Conservation (phyloP, 345 rosid genomes). For the Stellera chamaejasme region DNA sequence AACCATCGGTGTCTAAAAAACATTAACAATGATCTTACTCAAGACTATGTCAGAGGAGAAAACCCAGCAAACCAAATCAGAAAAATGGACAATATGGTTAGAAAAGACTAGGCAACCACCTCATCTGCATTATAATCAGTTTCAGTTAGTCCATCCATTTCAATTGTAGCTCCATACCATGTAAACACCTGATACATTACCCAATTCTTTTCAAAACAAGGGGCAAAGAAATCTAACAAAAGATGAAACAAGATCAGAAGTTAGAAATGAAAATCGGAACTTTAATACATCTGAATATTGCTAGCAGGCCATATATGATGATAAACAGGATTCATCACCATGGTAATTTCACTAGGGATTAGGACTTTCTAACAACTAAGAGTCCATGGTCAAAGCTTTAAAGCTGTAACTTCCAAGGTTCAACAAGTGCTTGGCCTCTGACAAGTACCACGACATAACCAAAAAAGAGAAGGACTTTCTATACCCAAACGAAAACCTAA, state of each 20-base stretch:
- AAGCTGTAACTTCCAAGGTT: no score
- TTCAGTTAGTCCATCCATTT: conserved; percentile 78
- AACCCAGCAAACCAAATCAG: not conserved
- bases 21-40: conserved; percentile 6
- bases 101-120: conserved; percentile 26
- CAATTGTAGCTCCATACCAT: conserved; percentile 92
- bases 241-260: not conserved
- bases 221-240: not conserved
- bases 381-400: no score
- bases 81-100: not conserved
- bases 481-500: not conserved
- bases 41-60: not conserved
- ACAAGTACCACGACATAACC: not conserved
- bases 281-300: no score
- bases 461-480: no score
- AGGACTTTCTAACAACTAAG: no score
- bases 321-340: no score
- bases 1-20: conserved; percentile 82
- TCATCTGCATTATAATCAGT: conserved; percentile 94
- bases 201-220: not conserved
- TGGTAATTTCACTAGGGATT: no score
- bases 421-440: no score
- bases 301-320: no score
- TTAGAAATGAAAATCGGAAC: no score
- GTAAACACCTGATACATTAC: conserved; percentile 57